Base-by-base conservation (phyloP, 108 stramenopile species). In the Ochromonas danica region DNA sequence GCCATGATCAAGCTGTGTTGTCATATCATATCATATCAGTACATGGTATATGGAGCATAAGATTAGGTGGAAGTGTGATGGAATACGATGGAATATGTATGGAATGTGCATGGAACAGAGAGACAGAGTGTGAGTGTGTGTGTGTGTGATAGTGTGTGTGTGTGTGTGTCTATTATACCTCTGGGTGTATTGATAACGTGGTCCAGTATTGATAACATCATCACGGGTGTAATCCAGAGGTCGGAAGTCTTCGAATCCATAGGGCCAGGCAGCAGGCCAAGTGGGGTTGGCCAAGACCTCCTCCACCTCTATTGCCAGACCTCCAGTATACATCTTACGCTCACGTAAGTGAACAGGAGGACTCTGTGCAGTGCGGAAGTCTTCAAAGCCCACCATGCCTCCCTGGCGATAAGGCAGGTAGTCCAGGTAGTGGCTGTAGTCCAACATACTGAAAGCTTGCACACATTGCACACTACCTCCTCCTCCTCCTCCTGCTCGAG, bases 181-280 rank as follows among this genome's bases (percentile, higher is more conserved):
- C 22, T 51, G 45, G 45, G 45, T 14, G 22, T 14, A 51, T 51
- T 51, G 14, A 51, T 51, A 51, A 14, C 22, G 45, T 14, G 45
- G 45, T 51, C 45, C 45, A 22, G 45, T 51, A 22, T 51, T 51
- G 45, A 51, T 51, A 51, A 51, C 45, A 51, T 51, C 45, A 51
- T 51, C 45, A 6, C 45, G 45, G 6, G 45, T 51, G 22, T 51
- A 51, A 51, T 51, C 45, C 22, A 51, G 22, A 14, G 45, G 45
- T 51, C 45, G 6, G 22, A 51, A 51, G 45, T 51, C 45, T 51
- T 51, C 45, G 22, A 51, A 51, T 51, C 45, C 45, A 51, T 51
- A 51, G 6, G 45, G 45, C 45, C 45, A 51, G 14, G 6, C 22
- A 14, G 45, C 6, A 6, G 45, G 45, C 45, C 45, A 51, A 14